Conservation (phyloP, 2,329 filamentous ascomycete genomes). For the Verticillium longisporum region DNA sequence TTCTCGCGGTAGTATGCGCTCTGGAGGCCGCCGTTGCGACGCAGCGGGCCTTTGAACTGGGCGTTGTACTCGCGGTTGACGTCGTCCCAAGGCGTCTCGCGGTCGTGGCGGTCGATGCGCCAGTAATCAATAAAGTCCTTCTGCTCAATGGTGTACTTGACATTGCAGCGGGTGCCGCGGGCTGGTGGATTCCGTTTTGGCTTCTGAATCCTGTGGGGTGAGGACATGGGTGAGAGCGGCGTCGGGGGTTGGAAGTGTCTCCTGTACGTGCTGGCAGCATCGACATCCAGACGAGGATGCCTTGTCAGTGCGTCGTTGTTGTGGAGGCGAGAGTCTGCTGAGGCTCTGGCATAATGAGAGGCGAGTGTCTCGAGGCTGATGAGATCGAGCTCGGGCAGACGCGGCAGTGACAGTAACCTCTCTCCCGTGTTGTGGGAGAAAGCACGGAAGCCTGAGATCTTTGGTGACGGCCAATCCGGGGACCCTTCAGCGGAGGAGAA, state of each 20-base stretch:
- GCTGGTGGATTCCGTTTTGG: conserved; percentile 4
- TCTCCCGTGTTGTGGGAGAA: not conserved
- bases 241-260: not conserved
- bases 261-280: not conserved
- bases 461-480: not conserved
- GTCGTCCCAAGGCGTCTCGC: conserved; percentile 13
- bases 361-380: conserved; percentile 7
- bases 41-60: conserved; percentile 11
- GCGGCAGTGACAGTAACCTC: conserved; percentile 7
- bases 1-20: conserved; percentile 14
- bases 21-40: conserved; percentile 11
- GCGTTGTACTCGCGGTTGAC: conserved; percentile 12
- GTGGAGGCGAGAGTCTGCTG: not conserved
- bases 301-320: not conserved
- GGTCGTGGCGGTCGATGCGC: conserved; percentile 11
- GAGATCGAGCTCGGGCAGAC: conserved; percentile 10
- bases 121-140: conserved; percentile 14
- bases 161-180: conserved; percentile 12
- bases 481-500: not conserved
- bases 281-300: not conserved
- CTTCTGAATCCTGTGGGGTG: not conserved
- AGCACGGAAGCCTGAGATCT: not conserved
- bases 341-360: conserved; percentile 1
- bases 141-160: conserved; percentile 14
- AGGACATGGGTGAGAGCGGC: conserved; percentile 1